These are phyloP conservation scores for Nicotiana benthamiana DNA, from an alignment of 257 asterid species.

Conservation along the genomic window DNA sequence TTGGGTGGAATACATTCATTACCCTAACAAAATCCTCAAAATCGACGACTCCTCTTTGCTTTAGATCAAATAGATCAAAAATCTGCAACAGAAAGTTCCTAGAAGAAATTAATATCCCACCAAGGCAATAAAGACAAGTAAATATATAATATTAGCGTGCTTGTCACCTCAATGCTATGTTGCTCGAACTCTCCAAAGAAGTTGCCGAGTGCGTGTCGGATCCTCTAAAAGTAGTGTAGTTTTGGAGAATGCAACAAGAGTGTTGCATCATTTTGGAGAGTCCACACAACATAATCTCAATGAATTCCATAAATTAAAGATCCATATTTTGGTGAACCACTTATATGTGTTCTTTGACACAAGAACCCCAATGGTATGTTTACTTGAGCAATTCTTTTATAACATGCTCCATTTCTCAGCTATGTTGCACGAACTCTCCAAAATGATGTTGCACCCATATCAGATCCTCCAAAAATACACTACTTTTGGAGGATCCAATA, in stretches of 20 bases:
- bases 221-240: too few species aligned
- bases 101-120: neutral
- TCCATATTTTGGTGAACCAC: neutral
- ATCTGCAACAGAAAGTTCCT: conserved; percentile 44
- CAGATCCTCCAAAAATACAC: too few species aligned
- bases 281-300: neutral
- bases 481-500: too few species aligned
- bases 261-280: too few species aligned
- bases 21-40: conserved; percentile 94
- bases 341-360: neutral
- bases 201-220: too few species aligned
- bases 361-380: neutral
- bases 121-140: neutral
- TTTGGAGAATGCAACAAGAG: too few species aligned
- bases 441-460: too few species aligned
- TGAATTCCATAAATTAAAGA: neutral
- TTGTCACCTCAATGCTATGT: neutral
- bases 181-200: too few species aligned
- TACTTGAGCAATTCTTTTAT: neutral
- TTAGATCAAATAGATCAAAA: conserved; percentile 92
- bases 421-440: too few species aligned
- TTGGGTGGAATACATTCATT: conserved; percentile 94
- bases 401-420: too few species aligned
- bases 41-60: conserved; percentile 87
- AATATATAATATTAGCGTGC: neutral